These are phyloP conservation scores for Cajanus cajan DNA, from an alignment of 306 rosid species.

Conservation along the genomic window DNA sequence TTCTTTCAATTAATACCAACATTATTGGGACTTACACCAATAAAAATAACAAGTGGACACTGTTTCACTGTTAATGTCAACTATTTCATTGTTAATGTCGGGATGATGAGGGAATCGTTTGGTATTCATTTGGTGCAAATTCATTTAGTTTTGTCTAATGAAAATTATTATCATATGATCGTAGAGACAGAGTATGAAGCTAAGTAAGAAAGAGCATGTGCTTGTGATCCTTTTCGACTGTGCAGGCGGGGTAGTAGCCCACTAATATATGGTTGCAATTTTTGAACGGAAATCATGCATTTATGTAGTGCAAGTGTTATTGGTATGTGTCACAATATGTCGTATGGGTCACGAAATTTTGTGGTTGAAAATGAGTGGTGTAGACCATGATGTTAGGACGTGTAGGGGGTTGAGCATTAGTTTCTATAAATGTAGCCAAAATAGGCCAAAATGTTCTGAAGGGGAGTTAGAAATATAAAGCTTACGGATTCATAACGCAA, in stretches of 20 bases:
- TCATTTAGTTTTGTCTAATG: background rate
- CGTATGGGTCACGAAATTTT: background rate
- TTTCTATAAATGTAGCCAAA: constrained; percentile 19
- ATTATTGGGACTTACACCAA: constrained; percentile 22
- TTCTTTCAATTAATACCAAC: constrained; percentile 26
- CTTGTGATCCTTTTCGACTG: background rate
- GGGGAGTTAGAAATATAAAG: background rate
- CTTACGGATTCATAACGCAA: background rate
- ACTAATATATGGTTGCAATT: constrained; percentile 3
- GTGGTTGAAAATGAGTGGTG: constrained; percentile 26
- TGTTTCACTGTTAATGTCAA: too few relatives aligned
- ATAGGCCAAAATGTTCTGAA: background rate
- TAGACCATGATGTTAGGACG: background rate
- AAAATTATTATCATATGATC: background rate
- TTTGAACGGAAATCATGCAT: constrained; percentile 15
- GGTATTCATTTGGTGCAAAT: background rate
- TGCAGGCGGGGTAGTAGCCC: background rate
- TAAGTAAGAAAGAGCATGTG: background rate
- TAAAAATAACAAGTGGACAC: background rate
- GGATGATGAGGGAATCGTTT: background rate
- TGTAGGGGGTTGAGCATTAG: background rate
- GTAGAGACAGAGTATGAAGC: background rate
- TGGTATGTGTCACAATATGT: constrained; percentile 20
- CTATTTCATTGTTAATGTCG: background rate
- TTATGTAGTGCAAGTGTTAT: constrained; percentile 16